Percentiles rank a stretch among this genome's conserved stretches.
These are phyloP conservation scores for Firmiana major DNA, from an alignment of 345 rosid species.

Conservation along the genomic window DNA sequence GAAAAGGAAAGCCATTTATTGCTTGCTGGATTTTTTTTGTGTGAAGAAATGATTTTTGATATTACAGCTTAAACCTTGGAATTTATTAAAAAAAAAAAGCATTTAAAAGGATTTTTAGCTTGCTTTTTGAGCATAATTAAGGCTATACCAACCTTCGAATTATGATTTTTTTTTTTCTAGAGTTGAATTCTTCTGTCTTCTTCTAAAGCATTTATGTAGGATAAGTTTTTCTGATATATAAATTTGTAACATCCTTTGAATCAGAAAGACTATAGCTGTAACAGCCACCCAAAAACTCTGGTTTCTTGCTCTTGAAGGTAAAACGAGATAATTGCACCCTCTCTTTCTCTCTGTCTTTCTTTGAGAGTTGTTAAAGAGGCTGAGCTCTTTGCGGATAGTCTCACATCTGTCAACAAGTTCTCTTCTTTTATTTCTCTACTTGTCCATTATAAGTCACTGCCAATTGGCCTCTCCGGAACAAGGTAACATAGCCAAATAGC, in stretches of 20 bases:
- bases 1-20: background rate
- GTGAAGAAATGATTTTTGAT: background rate
- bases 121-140: constrained; percentile 7
- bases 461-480: background rate
- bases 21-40: background rate
- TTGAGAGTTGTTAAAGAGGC: constrained; percentile 16
- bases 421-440: background rate
- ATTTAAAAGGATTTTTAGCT: background rate
- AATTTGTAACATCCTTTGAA: constrained; percentile 2
- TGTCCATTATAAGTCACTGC: background rate
- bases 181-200: background rate
- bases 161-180: background rate
- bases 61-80: background rate
- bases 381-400: constrained; percentile 6
- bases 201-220: background rate
- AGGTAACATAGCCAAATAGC: background rate
- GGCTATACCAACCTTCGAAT: constrained; percentile 4
- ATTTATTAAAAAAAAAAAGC: background rate
- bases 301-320: constrained; percentile 17
- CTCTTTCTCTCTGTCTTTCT: background rate
- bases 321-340: constrained; percentile 19
- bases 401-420: constrained; percentile 26
- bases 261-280: constrained; percentile 9
- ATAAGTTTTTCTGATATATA: background rate
- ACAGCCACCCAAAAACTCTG: constrained; percentile 9